Base-by-base conservation (phyloP, 73 alveolate species). In the Tetrahymena elliotti region DNA sequence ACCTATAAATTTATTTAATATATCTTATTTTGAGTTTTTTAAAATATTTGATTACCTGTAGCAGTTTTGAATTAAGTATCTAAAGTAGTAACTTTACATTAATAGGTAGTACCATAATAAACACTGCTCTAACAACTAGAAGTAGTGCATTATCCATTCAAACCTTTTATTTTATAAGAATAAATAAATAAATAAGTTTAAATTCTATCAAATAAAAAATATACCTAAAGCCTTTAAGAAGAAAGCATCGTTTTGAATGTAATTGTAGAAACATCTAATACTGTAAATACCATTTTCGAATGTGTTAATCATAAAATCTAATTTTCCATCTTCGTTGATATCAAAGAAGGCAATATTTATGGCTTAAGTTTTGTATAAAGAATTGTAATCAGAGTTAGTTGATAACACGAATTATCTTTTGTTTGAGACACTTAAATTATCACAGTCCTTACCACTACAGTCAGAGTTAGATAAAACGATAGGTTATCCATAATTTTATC, bases 101-200 rank as follows among this genome's bases (percentile, higher is more conserved):
- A 36, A 35, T 94, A 94, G 33, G 96, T 47, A 33, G 93, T 54
- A n/a, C 96, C 96, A 88, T 94, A 94, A 52, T 94, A 94, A 2
- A 94, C 39, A 6, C 95, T 39, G 16, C 96, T 94, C 39, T 47
- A n/a, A 31, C 96, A 94, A 9, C 68, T 83, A 84, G 68, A 53
- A 7, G 96, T 94, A 3, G 95, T 88, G 83, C 96, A 94, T 88
- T 94, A 54, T 40, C 96, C 96, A 94, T 94, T 88, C 10, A 94
- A 68, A n/a, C 88, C 88, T 68, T 68, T 27, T 0, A 8, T n/a
- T 68, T 68, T 68, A 6, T 18, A 27, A 24, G 20, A 31, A 27
- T 1, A 24, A 1, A 24, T 24, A 31, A 27, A 0, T 68, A 40
- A 40, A 40, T 40, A 15, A 40, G 54, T 8, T n/a, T n/a, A n/a